Conservation (phyloP, 1,284 basidiomycete genomes). For the Boletus semigastroideus region DNA sequence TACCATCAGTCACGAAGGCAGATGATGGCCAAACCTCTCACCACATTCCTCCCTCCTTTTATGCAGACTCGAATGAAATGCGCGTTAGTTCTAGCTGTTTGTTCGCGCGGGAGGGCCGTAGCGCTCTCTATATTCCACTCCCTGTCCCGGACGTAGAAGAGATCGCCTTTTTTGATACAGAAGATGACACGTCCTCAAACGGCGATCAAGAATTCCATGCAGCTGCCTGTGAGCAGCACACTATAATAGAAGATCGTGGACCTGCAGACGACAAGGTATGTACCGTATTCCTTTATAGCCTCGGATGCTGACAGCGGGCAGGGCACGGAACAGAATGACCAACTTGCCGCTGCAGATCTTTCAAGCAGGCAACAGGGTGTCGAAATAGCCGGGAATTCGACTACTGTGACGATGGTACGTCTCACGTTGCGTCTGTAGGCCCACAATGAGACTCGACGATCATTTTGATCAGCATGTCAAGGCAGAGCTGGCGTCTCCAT, state of each 20-base stretch:
- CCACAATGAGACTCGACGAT: not conserved
- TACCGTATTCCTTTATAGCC: not conserved
- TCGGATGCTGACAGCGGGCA: not conserved
- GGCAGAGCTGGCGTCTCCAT: not conserved
- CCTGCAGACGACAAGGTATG: slow-evolving; percentile 2
- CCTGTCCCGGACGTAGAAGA: slow-evolving; percentile 18
- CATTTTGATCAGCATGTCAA: slow-evolving; percentile 3
- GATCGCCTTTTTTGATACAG: slow-evolving; percentile 17
- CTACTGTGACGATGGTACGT: slow-evolving; percentile 7
- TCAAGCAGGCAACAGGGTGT: not conserved
- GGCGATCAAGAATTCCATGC: not conserved
- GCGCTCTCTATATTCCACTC: slow-evolving; percentile 15
- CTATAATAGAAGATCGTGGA: not conserved
- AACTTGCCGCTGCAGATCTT: not conserved
- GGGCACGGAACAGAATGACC: slow-evolving; percentile 1
- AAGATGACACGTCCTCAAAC: not conserved
- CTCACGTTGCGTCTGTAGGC: not conserved
- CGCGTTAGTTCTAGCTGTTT: not conserved
- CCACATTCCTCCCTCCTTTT: not conserved
- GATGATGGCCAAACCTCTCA: not conserved
- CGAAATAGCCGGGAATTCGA: not conserved
- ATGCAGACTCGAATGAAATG: not conserved
- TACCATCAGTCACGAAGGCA: not conserved
- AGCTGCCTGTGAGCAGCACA: not conserved
- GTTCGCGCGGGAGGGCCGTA: slow-evolving; percentile 5